Percentiles rank a stretch among this genome's conserved stretches.
Conservation (phyloP, 2,329 filamentous ascomycete genomes). For the Mycosphaerella arachidis region DNA sequence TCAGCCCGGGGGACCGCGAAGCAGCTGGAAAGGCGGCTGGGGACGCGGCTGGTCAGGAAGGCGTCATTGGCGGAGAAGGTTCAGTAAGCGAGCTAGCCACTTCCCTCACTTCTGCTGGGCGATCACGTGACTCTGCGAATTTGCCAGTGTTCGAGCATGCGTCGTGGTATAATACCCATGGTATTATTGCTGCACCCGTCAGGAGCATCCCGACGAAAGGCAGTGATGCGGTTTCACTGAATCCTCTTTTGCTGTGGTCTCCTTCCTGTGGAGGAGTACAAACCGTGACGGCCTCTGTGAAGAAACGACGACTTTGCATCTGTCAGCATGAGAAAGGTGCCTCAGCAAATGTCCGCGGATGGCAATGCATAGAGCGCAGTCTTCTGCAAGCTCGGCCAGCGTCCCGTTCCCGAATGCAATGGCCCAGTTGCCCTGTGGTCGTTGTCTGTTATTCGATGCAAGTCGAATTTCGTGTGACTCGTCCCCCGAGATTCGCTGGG, state of each 20-base stretch:
- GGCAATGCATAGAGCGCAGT: background rate
- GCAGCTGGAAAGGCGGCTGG: conserved; percentile 2
- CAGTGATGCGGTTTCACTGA: background rate
- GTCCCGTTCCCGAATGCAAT: too few relatives aligned
- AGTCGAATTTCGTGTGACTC: background rate
- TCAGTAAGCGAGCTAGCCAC: background rate
- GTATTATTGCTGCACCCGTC: background rate
- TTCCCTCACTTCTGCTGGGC: background rate
- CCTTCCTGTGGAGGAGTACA: background rate
- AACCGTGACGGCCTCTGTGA: background rate
- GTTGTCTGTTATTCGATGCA: background rate
- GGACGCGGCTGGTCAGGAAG: conserved; percentile 1
- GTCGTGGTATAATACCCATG: background rate
- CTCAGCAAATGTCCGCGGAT: background rate
- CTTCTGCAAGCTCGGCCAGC: background rate
- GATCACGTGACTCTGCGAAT: background rate
- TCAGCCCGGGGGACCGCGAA: conserved; percentile 1
- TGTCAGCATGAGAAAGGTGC: background rate
- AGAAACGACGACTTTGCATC: background rate
- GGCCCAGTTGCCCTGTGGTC: background rate
- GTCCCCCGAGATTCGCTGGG: background rate
- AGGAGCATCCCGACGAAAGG: background rate
- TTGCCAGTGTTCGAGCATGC: background rate
- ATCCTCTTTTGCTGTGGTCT: background rate
- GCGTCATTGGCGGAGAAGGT: background rate